A percentile compares a stretch with the other conserved stretches of the same genome.
phyloP scores from a whole-genome alignment of 2,329 filamentous ascomycete species.

The Berkeleyomyces rouxiae region DNA sequence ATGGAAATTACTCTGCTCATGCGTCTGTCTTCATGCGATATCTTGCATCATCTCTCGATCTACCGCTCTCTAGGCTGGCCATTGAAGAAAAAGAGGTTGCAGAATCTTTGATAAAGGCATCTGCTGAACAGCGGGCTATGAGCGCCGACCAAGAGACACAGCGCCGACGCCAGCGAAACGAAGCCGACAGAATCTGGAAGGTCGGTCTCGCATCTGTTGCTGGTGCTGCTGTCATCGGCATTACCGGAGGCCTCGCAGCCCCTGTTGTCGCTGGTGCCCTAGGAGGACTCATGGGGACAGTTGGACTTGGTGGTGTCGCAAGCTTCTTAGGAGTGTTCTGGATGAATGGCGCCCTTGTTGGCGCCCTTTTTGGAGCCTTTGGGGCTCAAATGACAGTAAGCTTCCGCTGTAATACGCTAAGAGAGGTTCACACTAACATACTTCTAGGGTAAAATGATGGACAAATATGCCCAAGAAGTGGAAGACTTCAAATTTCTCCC shows the following conservation, averaged over 20 bases:
- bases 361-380: slow-evolving; percentile 76
- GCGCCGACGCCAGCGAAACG: slow-evolving; percentile 54
- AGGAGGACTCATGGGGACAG: slow-evolving; percentile 65
- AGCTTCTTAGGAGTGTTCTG: slow-evolving; percentile 76
- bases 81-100: slow-evolving; percentile 61
- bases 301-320: slow-evolving; percentile 72
- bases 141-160: slow-evolving; percentile 61
- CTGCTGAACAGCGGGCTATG: slow-evolving; percentile 35
- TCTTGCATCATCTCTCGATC: slow-evolving; percentile 47
- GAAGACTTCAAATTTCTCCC: slow-evolving; percentile 70
- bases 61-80: slow-evolving; percentile 46
- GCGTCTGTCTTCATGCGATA: slow-evolving; percentile 53
- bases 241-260: slow-evolving; percentile 81
- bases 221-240: slow-evolving; percentile 75
- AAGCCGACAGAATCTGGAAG: slow-evolving; percentile 64
- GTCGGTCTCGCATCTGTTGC: slow-evolving; percentile 78
- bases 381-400: slow-evolving; percentile 54
- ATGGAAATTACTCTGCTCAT: slow-evolving; percentile 59
- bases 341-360: slow-evolving; percentile 71
- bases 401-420: not conserved
- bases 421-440: not conserved
- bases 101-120: slow-evolving; percentile 52
- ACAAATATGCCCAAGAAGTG: slow-evolving; percentile 73
- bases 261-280: slow-evolving; percentile 75
- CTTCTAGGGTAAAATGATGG: slow-evolving; percentile 57